Evolutionary conservation across 352 stramenopile species (phyloP).

Genomic region (Phytophthora pseudosyringae): DNA sequence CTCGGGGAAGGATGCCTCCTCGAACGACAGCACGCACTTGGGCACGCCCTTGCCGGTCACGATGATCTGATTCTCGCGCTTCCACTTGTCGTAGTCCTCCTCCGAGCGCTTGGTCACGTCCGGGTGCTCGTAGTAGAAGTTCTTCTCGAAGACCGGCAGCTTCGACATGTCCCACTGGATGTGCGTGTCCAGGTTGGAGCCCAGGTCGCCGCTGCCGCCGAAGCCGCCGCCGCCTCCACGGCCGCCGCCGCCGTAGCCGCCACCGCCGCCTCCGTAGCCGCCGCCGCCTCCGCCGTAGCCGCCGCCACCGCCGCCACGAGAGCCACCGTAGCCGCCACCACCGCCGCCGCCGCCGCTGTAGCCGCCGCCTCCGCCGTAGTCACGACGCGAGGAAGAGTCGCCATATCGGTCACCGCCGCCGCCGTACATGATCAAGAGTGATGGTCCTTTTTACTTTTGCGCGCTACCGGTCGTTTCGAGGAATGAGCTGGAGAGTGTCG

Average conservation of each 20-base stretch:
- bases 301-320: conserved; percentile 39
- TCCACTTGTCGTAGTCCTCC: conserved; percentile 92
- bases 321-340: conserved; percentile 39
- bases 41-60: conserved; percentile 96
- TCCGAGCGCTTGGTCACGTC: conserved; percentile 93
- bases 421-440: conserved; percentile 68
- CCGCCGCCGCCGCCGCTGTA: conserved; percentile 39
- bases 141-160: conserved; percentile 98
- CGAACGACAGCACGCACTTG: conserved; percentile 97
- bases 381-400: conserved; percentile 80
- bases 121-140: conserved; percentile 99
- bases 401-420: conserved; percentile 70
- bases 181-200: conserved; percentile 87
- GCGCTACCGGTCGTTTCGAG: conserved; percentile 27
- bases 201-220: conserved; percentile 74
- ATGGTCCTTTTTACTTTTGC: conserved; percentile 25
- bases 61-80: conserved; percentile 94
- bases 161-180: conserved; percentile 97
- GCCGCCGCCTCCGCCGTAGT: conserved; percentile 43
- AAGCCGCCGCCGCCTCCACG: conserved; percentile 44
- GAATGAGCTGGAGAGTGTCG: conserved; percentile 21
- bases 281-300: conserved; percentile 36
- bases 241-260: conserved; percentile 36
- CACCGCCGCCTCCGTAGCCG: conserved; percentile 39
- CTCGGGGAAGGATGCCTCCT: conserved; percentile 94